Conservation (phyloP, 2,329 filamentous ascomycete species). For the Arthrobotrys sinensis region DNA sequence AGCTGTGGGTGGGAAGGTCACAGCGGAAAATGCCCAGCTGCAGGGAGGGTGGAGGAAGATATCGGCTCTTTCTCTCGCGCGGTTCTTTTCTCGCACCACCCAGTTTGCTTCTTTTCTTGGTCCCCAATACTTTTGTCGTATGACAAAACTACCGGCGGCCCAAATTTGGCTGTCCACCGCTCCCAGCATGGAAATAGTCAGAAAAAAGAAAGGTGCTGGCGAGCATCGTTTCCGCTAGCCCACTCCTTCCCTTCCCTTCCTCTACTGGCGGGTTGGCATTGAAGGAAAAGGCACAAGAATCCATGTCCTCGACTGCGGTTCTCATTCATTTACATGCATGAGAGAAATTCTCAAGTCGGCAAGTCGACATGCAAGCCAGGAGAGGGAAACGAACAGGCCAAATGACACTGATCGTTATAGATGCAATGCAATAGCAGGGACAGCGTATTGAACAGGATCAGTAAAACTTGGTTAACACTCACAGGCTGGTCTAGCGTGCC, state of each 20-base stretch:
- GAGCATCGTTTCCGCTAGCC: constrained; percentile 39
- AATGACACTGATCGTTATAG: constrained; percentile 26
- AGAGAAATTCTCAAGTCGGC: constrained; percentile 53
- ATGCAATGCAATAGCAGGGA: constrained; percentile 50
- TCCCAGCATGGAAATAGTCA: constrained; percentile 6
- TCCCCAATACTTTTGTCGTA: constrained; percentile 41
- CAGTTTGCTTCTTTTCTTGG: constrained; percentile 55
- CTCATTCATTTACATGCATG: constrained; percentile 50
- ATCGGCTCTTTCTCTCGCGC: constrained; percentile 62
- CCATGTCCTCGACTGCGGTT: constrained; percentile 43
- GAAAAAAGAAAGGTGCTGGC: constrained; percentile 39
- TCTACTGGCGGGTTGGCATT: constrained; percentile 29
- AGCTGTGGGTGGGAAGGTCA: constrained; percentile 54
- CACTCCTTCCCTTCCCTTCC: constrained; percentile 34
- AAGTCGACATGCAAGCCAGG: constrained; percentile 40
- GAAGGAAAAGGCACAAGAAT: constrained; percentile 44
- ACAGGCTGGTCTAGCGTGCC: constrained; percentile 36
- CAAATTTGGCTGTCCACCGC: constrained; percentile 35
- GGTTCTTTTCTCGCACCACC: constrained; percentile 58
- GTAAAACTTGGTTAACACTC: constrained; percentile 40
- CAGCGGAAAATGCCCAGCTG: constrained; percentile 54
- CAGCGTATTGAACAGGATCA: constrained; percentile 29
- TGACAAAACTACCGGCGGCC: constrained; percentile 60
- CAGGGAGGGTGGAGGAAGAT: constrained; percentile 53
- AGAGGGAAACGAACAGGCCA: constrained; percentile 35